Base-by-base conservation (phyloP, 1,284 basidiomycete species). In the Pascua guehoae region DNA sequence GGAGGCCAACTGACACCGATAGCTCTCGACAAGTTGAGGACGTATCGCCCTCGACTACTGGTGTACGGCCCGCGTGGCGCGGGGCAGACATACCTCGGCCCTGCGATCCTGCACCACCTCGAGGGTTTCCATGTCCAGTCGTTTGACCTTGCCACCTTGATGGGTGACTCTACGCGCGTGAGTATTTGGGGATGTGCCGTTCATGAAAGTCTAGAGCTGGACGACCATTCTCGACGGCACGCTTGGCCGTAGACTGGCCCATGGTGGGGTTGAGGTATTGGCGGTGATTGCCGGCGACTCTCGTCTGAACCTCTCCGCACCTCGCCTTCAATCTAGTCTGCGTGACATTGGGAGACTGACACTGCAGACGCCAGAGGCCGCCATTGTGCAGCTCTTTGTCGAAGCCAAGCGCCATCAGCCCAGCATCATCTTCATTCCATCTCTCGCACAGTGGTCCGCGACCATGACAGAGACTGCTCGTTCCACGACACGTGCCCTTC, bases 371-470 rank as follows among this genome's bases (percentile, higher is more conserved):
- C 80, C 87, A 4, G 96, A 99, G 78, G 89, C 95, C 1, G 87
- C 89, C 2, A 87, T 97, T 55, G 91, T 98, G 2, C 95, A 98
- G 67, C 82, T 97, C n/a, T 98, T 98, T 68, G 84, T 94, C 16
- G 96, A 99, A 74, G 96, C 96, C 0, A 98, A 97, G 74, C 86
- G 96, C 37, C 91, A 97, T 72, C 94, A 97, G 68, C 96, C 96
- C 0, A 94, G 92, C 0, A 87, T 98, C 44, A 83, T 98, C 49
- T 98, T 93, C 76, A 91, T 98, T 47, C 96, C 95, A 0, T 89
- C 91, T 0, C 81, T 98, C 1, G 74, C 86, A 1, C 85, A 88
- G 8, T 98, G 95, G 94, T 88, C 88, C 53, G 80, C 85, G 1
- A 86, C 91, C 1, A 83, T 98, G 10, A 84, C 88, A 0, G 94